phyloP scores from a whole-genome alignment of 768 basidiomycete genomes.

The Sarcodon sp. region DNA sequence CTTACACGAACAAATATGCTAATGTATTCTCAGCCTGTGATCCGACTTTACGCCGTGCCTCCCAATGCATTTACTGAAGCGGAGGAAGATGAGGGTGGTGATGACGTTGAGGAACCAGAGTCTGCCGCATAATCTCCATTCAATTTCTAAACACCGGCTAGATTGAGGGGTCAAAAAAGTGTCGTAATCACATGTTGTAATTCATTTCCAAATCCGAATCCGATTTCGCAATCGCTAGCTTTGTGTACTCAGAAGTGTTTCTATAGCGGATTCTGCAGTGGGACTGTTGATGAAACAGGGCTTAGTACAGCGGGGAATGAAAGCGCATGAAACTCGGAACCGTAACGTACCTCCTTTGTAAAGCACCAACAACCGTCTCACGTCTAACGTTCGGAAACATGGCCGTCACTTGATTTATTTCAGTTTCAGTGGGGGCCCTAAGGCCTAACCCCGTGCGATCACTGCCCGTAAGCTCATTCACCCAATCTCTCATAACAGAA shows the following conservation, averaged over 20 bases:
- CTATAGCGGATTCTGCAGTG: constrained; percentile 74
- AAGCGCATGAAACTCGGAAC: neutral
- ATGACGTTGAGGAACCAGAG: constrained; percentile 30
- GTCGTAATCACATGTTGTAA: no score
- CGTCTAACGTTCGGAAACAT: constrained; percentile 81
- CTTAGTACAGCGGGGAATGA: constrained; percentile 1
- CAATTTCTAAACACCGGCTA: neutral
- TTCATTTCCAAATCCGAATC: no score
- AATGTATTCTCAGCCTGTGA: constrained; percentile 53
- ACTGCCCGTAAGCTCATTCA: constrained; percentile 34
- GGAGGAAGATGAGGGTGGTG: constrained; percentile 38
- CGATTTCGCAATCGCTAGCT: constrained; percentile 7
- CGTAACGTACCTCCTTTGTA: constrained; percentile 64
- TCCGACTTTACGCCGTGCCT: constrained; percentile 91
- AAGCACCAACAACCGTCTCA: constrained; percentile 58
- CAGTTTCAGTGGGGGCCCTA: constrained; percentile 60
- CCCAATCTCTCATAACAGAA: constrained; percentile 68
- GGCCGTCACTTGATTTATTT: constrained; percentile 56
- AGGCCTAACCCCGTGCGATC: constrained; percentile 17
- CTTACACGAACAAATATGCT: constrained; percentile 8
- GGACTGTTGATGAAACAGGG: constrained; percentile 29
- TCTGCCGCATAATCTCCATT: constrained; percentile 13
- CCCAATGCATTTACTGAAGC: constrained; percentile 78
- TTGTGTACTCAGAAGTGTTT: constrained; percentile 53
- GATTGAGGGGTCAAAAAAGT: no score